Conservation (phyloP, 768 basidiomycete genomes). For the Thelephora aurantiotincta region DNA sequence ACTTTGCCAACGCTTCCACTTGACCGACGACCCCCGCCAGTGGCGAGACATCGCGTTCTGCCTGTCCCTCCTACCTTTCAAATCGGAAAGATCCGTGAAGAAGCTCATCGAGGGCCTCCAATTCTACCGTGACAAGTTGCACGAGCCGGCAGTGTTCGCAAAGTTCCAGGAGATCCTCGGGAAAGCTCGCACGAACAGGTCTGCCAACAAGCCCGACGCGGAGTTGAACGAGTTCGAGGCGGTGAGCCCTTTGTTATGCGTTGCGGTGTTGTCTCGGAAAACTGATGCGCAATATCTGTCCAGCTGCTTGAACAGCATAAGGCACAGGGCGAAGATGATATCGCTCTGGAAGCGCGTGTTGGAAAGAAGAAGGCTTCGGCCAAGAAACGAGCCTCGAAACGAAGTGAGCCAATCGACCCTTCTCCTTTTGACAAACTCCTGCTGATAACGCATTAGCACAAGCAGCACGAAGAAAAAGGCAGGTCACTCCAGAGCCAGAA, state of each 20-base stretch:
- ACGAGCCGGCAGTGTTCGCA: constrained; percentile 69
- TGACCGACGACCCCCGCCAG: constrained; percentile 79
- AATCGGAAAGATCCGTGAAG: constrained; percentile 92
- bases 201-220: constrained; percentile 80
- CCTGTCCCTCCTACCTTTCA: constrained; percentile 88
- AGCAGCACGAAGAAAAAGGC: constrained; percentile 19
- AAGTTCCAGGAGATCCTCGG: constrained; percentile 82
- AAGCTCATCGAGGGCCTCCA: constrained; percentile 88
- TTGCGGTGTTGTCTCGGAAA: background rate
- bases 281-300: constrained; percentile 1
- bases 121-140: constrained; percentile 92
- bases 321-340: constrained; percentile 81
- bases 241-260: constrained; percentile 23
- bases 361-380: constrained; percentile 72
- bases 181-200: constrained; percentile 90
- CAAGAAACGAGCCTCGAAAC: constrained; percentile 48
- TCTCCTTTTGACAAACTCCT: background rate
- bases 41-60: constrained; percentile 98
- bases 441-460: background rate
- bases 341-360: constrained; percentile 78
- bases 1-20: constrained; percentile 88
- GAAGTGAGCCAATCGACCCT: constrained; percentile 18
- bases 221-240: constrained; percentile 92
- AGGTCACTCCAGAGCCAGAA: background rate
- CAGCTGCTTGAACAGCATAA: constrained; percentile 79